phyloP scores from a whole-genome alignment of 129 eudicot species.

The Artemisia tridentata region DNA sequence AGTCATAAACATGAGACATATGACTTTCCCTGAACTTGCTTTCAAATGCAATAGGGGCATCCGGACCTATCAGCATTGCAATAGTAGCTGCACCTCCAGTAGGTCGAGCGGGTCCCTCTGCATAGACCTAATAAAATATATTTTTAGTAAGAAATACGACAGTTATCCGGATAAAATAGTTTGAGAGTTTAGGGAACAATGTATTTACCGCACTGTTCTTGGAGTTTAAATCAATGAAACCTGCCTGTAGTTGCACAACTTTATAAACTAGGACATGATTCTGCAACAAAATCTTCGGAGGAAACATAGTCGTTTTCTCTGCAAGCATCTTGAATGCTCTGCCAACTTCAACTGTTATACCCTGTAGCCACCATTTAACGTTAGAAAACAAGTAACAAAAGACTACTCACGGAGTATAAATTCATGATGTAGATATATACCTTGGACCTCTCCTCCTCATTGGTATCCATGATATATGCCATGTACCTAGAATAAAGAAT shows the following conservation, averaged over 20 bases:
- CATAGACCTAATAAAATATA: constrained; percentile 64
- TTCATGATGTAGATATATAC: no score
- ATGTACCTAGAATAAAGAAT: no score
- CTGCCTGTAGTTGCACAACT: no score
- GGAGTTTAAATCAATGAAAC: no score
- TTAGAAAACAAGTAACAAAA: no score
- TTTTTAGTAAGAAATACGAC: constrained; percentile 15
- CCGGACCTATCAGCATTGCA: constrained; percentile 94
- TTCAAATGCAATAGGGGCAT: constrained; percentile 91
- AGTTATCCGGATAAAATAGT: not conserved
- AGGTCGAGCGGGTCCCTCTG: constrained; percentile 98
- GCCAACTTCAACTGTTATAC: no score
- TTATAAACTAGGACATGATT: constrained; percentile 44
- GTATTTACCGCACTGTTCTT: constrained; percentile 90
- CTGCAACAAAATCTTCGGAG: constrained; percentile 46
- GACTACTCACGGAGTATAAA: no score
- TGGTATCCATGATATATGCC: no score
- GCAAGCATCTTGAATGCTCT: constrained; percentile 43
- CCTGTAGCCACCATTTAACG: no score
- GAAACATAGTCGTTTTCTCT: constrained; percentile 49
- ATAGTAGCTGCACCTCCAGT: constrained; percentile 98
- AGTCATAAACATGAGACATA: constrained; percentile 92
- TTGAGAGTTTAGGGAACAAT: not conserved
- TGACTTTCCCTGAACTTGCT: constrained; percentile 96
- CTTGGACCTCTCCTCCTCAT: no score